Evolutionary conservation across 345 rosid species (phyloP).

Genomic region (Xanthoceras sorbifolium): DNA sequence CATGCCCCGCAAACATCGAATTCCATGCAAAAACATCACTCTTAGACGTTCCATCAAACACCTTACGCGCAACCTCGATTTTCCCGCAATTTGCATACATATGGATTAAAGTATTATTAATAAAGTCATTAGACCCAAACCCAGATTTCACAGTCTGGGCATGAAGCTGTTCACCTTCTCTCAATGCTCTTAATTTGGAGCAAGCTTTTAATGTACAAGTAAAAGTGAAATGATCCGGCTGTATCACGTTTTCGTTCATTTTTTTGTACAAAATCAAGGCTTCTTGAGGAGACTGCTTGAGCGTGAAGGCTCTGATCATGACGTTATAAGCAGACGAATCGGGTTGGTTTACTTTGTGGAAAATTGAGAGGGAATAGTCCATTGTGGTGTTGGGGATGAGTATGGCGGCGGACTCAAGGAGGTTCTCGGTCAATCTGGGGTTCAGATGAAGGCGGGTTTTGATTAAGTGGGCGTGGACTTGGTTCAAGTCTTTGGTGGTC

Average conservation of each 20-base stretch:
- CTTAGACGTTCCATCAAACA: slow-evolving; percentile 42
- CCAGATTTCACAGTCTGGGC: slow-evolving; percentile 40
- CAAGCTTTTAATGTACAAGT: slow-evolving; percentile 44
- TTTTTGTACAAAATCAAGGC: slow-evolving; percentile 30
- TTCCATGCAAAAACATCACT: slow-evolving; percentile 48
- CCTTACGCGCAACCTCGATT: slow-evolving; percentile 29
- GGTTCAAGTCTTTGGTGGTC: slow-evolving; percentile 39
- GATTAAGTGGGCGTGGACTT: slow-evolving; percentile 40
- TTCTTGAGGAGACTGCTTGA: slow-evolving; percentile 29
- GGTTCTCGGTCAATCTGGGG: slow-evolving; percentile 33
- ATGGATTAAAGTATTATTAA: slow-evolving; percentile 32
- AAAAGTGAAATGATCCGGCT: slow-evolving; percentile 43
- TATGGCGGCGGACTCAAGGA: slow-evolving; percentile 42
- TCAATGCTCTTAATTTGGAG: slow-evolving; percentile 31
- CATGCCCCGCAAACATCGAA: slow-evolving; percentile 44
- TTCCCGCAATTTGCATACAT: slow-evolving; percentile 31
- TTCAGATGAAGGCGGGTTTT: slow-evolving; percentile 42
- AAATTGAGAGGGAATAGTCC: slow-evolving; percentile 48
- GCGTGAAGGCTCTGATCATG: slow-evolving; percentile 46
- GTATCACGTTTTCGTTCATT: slow-evolving; percentile 31
- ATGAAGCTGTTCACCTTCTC: slow-evolving; percentile 48
- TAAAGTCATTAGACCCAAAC: slow-evolving; percentile 25
- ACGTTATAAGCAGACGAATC: slow-evolving; percentile 41
- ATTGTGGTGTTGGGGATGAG: slow-evolving; percentile 33
- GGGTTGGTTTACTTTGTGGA: slow-evolving; percentile 31